These are phyloP conservation scores for Pseudogymnoascus sp. DNA, from an alignment of 2,329 filamentous ascomycete genomes.

Conservation along the genomic window DNA sequence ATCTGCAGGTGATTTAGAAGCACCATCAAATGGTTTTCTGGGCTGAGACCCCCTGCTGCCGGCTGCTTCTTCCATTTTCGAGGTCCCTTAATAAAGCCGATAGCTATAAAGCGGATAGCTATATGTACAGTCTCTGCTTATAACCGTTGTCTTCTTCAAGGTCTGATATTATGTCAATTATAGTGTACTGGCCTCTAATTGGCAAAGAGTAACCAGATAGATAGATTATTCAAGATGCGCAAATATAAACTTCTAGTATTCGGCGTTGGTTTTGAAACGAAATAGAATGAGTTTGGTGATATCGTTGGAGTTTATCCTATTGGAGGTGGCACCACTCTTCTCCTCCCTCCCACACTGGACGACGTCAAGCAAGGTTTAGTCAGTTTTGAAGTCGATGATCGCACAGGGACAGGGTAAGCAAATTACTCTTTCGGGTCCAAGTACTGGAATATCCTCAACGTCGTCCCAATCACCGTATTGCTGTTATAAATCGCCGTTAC, in stretches of 20 bases:
- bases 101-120: neutral
- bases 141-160: neutral
- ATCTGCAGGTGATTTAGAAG: constrained; percentile 26
- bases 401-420: neutral
- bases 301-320: neutral
- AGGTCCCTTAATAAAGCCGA: neutral
- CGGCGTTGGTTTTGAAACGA: neutral
- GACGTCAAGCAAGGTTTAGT: neutral
- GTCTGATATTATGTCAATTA: neutral
- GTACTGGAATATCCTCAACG: constrained; percentile 1
- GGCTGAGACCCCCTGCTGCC: constrained; percentile 3
- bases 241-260: neutral
- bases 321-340: neutral
- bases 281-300: neutral
- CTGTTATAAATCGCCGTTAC: constrained; percentile 6
- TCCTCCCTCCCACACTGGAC: neutral
- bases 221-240: neutral
- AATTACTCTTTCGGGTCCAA: constrained; percentile 1
- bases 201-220: neutral
- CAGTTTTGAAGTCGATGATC: neutral
- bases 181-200: neutral
- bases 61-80: neutral
- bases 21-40: constrained; percentile 19
- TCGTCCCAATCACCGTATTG: constrained; percentile 1
- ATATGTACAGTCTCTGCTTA: neutral